These are phyloP conservation scores for Podila epigama DNA, from an alignment of 192 early-diverging fungal species.

Conservation along the genomic window DNA sequence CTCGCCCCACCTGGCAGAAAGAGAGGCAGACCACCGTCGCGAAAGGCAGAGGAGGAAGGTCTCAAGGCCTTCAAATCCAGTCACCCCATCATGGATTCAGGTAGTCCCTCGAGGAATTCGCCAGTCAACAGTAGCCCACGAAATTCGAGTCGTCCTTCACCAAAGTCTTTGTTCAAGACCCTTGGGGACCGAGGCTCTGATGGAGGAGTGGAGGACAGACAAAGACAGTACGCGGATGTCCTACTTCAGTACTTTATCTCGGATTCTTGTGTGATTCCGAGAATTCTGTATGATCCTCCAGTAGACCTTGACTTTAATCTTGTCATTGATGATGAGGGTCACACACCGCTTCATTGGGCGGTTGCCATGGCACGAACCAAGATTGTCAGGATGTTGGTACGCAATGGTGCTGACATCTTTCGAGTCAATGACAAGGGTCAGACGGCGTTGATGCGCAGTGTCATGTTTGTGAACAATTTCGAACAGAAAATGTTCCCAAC, in stretches of 20 bases:
- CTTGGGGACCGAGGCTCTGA: too few relatives aligned
- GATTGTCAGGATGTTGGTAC: constrained; percentile 77
- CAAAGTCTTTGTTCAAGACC: too few relatives aligned
- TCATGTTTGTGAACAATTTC: constrained; percentile 89
- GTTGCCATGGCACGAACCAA: constrained; percentile 85
- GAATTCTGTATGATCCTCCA: constrained; percentile 60
- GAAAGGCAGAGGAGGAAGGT: too few relatives aligned
- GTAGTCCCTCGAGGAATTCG: too few relatives aligned
- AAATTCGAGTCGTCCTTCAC: too few relatives aligned
- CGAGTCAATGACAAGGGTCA: constrained; percentile 85
- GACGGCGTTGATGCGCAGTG: constrained; percentile 90
- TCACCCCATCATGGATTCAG: too few relatives aligned
- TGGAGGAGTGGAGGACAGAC: too few relatives aligned
- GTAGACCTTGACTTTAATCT: constrained; percentile 81
- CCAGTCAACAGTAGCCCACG: too few relatives aligned
- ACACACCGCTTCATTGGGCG: constrained; percentile 96
- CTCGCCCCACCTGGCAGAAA: background rate
- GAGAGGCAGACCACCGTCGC: background rate
- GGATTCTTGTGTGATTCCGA: constrained; percentile 58
- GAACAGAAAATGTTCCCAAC: constrained; percentile 82
- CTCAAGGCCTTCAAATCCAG: too few relatives aligned
- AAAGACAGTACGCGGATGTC: constrained; percentile 34
- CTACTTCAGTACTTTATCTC: constrained; percentile 51
- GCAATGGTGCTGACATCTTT: constrained; percentile 76
- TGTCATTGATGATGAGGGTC: constrained; percentile 94